These are phyloP conservation scores for Chaetomium tenue DNA, from an alignment of 495 filamentous ascomycete species.

Conservation along the genomic window DNA sequence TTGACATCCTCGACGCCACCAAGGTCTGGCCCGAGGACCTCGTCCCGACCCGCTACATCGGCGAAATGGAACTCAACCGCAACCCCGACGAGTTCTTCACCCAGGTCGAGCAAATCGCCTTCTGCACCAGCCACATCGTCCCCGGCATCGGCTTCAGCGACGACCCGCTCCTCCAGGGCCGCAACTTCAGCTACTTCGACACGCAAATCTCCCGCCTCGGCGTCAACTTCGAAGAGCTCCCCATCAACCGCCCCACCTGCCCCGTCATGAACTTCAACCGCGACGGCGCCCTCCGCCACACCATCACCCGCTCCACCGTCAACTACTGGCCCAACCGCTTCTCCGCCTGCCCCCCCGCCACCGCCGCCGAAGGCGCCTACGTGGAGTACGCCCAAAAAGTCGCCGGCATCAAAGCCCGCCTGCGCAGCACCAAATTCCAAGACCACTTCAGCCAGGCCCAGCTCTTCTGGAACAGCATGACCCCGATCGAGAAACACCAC, in stretches of 20 bases:
- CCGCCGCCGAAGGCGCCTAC: constrained; percentile 60
- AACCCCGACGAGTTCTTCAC: constrained; percentile 85
- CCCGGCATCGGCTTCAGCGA: constrained; percentile 86
- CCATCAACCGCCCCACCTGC: constrained; percentile 74
- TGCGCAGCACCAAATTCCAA: constrained; percentile 71
- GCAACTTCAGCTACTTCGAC: constrained; percentile 86
- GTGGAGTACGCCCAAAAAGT: constrained; percentile 65
- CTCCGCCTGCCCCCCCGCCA: constrained; percentile 60
- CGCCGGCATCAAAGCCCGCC: constrained; percentile 67
- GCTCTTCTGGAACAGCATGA: constrained; percentile 78
- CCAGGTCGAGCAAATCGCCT: constrained; percentile 80
- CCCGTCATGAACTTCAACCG: constrained; percentile 80
- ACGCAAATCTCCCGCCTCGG: constrained; percentile 82
- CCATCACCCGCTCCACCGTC: constrained; percentile 59
- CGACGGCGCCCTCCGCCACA: constrained; percentile 65
- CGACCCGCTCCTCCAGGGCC: constrained; percentile 77
- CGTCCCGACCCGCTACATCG: constrained; percentile 76
- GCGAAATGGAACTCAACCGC: constrained; percentile 76
- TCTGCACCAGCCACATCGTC: constrained; percentile 82
- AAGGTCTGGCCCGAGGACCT: constrained; percentile 88
- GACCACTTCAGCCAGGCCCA: constrained; percentile 76
- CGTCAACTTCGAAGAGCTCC: constrained; percentile 81
- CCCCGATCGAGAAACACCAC: constrained; percentile 66
- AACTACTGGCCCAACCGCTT: constrained; percentile 92
- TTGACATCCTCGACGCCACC: constrained; percentile 88